Evolutionary conservation across 805 yeast genomes (phyloP).

Genomic region (Saturnispora serradocipensis): DNA sequence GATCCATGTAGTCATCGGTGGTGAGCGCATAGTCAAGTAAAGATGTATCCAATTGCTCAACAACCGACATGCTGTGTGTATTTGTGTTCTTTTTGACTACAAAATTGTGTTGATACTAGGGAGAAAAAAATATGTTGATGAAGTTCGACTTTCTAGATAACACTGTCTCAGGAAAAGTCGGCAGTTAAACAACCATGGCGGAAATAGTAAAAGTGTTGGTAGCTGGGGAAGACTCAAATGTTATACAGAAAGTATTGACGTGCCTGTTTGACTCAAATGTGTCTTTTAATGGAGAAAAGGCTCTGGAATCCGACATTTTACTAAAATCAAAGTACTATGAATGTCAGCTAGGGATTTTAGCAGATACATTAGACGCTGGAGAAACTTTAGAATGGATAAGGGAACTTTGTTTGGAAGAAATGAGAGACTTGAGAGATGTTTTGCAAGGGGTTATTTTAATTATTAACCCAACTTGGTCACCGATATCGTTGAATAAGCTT

Average conservation of each 20-base stretch:
- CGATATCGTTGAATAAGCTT: neutral
- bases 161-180: neutral
- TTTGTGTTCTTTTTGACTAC: neutral
- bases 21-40: conserved; percentile 31
- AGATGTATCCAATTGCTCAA: neutral
- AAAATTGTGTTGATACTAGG: neutral
- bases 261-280: neutral
- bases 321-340: conserved; percentile 22
- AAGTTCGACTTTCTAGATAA: neutral
- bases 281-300: neutral
- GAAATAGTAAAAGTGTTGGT: neutral
- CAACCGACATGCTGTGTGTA: neutral
- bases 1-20: conserved; percentile 68
- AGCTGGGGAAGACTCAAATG: neutral
- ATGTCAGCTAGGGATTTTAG: conserved; percentile 20
- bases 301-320: neutral
- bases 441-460: conserved; percentile 22
- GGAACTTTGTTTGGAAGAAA: conserved; percentile 33
- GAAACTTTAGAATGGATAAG: conserved; percentile 29
- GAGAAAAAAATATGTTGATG: neutral
- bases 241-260: neutral
- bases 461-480: neutral
- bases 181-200: neutral
- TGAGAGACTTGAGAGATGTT: conserved; percentile 36
- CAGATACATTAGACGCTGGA: conserved; percentile 26